Conservation (phyloP, 176 grass and related monocot species). For the Lolium perenne region DNA sequence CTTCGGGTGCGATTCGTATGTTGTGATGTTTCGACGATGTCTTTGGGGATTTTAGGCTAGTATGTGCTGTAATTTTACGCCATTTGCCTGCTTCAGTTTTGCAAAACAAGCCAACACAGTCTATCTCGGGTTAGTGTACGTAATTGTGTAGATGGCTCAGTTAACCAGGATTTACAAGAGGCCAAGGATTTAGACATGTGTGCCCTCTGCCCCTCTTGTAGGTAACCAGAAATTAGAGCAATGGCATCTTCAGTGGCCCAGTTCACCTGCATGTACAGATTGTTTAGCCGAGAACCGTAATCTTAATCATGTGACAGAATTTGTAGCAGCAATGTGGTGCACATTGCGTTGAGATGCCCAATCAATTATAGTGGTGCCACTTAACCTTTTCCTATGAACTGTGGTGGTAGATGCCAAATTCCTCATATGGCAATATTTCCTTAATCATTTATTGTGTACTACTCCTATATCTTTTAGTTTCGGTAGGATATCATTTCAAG, state of each 20-base stretch:
- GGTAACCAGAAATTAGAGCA: neutral
- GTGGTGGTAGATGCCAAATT: neutral
- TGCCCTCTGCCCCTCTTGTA: too few species aligned
- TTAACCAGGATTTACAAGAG: conserved; percentile 10
- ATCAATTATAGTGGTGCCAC: neutral
- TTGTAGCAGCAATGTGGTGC: neutral
- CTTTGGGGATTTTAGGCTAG: neutral
- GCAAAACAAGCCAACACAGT: neutral
- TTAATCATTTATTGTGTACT: neutral
- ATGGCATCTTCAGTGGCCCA: neutral
- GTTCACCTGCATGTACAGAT: neutral
- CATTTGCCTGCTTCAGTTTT: neutral
- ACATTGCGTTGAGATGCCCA: conserved; percentile 8
- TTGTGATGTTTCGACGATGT: neutral
- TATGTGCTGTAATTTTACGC: neutral
- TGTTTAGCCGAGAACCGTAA: neutral
- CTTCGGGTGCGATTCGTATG: neutral
- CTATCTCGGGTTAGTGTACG: neutral
- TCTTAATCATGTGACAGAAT: neutral
- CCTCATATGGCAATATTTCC: neutral
- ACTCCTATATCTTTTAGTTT: neutral
- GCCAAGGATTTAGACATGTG: neutral
- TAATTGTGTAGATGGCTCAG: neutral
- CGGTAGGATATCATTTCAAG: neutral
- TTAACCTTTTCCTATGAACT: neutral